phyloP scores from a whole-genome alignment of 768 basidiomycete species.

The Agrocybe praecox region DNA sequence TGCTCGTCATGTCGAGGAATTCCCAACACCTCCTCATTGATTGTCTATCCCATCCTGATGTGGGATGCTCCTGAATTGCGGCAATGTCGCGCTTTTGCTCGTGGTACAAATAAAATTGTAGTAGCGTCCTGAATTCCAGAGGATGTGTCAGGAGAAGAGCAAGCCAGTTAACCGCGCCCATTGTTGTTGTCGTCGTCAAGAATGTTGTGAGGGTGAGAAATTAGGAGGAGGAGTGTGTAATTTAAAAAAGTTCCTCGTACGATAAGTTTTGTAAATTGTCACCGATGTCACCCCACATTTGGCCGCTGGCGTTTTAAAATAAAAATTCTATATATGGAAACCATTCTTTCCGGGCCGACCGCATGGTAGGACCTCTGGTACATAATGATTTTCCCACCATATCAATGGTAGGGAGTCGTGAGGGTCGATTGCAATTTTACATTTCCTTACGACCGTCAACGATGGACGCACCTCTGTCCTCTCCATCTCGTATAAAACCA shows the following conservation, averaged over 20 bases:
- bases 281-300: slow-evolving; percentile 10
- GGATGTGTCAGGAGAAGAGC: slow-evolving; percentile 77
- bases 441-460: slow-evolving; percentile 13
- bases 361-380: neutral
- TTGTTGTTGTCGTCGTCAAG: slow-evolving; percentile 19
- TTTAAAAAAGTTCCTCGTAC: slow-evolving; percentile 14
- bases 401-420: no score
- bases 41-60: slow-evolving; percentile 85
- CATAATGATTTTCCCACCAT: no score
- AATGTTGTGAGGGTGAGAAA: slow-evolving; percentile 5
- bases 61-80: slow-evolving; percentile 66
- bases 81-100: slow-evolving; percentile 84
- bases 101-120: slow-evolving; percentile 85
- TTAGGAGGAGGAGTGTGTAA: slow-evolving; percentile 2
- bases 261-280: slow-evolving; percentile 10
- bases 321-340: slow-evolving; percentile 3
- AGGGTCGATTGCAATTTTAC: neutral
- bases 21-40: slow-evolving; percentile 91
- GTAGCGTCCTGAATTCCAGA: slow-evolving; percentile 76
- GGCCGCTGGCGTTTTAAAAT: slow-evolving; percentile 11
- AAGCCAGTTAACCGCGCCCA: slow-evolving; percentile 65
- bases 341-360: slow-evolving; percentile 4
- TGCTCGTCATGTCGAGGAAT: slow-evolving; percentile 84
- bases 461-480: slow-evolving; percentile 49
- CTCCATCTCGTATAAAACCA: slow-evolving; percentile 49